Evolutionary conservation across 2,329 filamentous ascomycete species (phyloP), one percentile per base, ranked within the genome.

Genomic region (Torrubiella hemipterigena): DNA sequence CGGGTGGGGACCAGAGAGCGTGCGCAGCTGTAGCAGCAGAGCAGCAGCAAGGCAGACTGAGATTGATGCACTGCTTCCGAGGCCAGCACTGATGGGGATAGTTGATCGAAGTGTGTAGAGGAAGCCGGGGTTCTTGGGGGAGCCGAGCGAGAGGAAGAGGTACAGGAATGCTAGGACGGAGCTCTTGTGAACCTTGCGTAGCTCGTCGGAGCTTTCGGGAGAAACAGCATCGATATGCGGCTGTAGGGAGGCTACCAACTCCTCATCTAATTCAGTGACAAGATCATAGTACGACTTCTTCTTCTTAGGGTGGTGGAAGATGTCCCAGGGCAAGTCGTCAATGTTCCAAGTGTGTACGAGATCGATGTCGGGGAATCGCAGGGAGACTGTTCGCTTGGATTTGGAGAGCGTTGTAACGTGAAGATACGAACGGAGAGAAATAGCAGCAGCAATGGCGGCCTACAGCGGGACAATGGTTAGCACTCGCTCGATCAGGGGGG

Each of bases 221-320:
- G 85, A 93, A 27, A 98, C 74, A 34, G 67, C 56, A 34, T 67
- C 64, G 17, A 95, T 73, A 49, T 86, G 78, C 17, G 89, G 86
- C 53, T 86, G 70, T 44, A 96, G 73, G 3, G 85, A 81, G 23
- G 71, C 74, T 31, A 93, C 61, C 15, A 98, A 72, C 33, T 94
- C 85, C 3, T 71, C 67, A 48, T 98, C 91, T 37, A 98, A 73
- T 29, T 72, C 68, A 10, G 84, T 93, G 32, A 91, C 80, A 29
- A 87, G 67, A 43, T 91, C 84, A 58, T 94, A 94, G 62, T 96
- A 96, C 47, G 78, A 82, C 63, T 91, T 94, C 63, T 94, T 95
- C 65, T 93, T 93, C 18, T 69, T 70, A 0, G 85, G 76, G 14
- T 78, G 70, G 15, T 79, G 74, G 58, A 98, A 98, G 12, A 70